Base-by-base conservation (phyloP, 495 filamentous ascomycete genomes). In the Penicillium tannophilum region DNA sequence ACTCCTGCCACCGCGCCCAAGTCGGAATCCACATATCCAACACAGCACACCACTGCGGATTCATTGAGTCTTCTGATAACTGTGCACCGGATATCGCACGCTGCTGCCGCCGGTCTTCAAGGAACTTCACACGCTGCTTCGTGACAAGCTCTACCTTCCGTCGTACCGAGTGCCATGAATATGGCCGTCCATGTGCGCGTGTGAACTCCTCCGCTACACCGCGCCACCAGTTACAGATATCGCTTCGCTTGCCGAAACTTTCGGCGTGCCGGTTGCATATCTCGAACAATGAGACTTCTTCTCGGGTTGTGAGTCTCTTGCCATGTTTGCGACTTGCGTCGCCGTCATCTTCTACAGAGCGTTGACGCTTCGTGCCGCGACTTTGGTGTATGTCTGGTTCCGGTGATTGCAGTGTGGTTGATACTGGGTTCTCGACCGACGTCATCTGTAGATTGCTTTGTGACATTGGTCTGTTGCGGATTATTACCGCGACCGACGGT, bases 211-310 rank as follows among this genome's bases (percentile, higher is more conserved):
- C 60, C 12, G 77, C 72, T 17, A 79, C 64, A 6, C 64, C 73
- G 58, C 69, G 72, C 77, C 77, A 79, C 77, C 77, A 79, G 41
- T 78, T 76, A 58, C 77, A 79, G 4, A 79, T 70, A 36, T 76
- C 78, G 55, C 74, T 79, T 61, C 77, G 77, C 41, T 70, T 73
- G 3, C 77, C 77, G 50, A 79, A 79, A 3, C 65, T 71, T 17
- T 49, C 56, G 10, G 72, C 71, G 54, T 77, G 66, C 10, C 65
- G 71, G 56, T 76, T 79, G 54, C 77, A 79, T 36, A 79, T 73
- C 47, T 76, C 70, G 33, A 79, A 78, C 4, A 79, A 66, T 1
- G 67, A 72, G 12, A 79, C 70, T 53, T 79, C 76, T 46, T 79
- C 77, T 42, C 72, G 69, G 3, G 76, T 76, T 26, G 76, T 79